These are phyloP conservation scores for Spatholobus suberectus DNA, from an alignment of 306 rosid species.

Conservation along the genomic window DNA sequence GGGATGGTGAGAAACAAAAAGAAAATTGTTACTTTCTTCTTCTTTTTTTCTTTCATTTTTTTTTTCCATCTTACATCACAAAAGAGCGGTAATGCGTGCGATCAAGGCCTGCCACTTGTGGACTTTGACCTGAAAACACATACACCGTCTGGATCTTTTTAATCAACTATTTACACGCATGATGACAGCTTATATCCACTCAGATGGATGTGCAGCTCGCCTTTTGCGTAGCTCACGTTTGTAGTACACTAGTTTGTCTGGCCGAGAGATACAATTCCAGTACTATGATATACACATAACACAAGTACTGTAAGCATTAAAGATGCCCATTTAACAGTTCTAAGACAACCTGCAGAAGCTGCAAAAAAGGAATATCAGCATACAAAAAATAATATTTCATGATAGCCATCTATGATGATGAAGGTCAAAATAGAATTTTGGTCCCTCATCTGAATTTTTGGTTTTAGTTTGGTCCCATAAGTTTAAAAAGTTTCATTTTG, in stretches of 20 bases:
- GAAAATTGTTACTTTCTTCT: slow-evolving; percentile 38
- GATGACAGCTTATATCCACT: slow-evolving; percentile 65
- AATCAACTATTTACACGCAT: slow-evolving; percentile 81
- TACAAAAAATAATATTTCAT: neutral
- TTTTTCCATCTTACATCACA: slow-evolving; percentile 61
- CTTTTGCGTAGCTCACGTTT: slow-evolving; percentile 66
- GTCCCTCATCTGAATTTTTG: too few species aligned
- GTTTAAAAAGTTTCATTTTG: too few species aligned
- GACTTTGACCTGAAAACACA: slow-evolving; percentile 89
- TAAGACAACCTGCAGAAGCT: slow-evolving; percentile 65
- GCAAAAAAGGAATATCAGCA: slow-evolving; percentile 43
- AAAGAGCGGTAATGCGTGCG: slow-evolving; percentile 71
- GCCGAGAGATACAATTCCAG: slow-evolving; percentile 46
- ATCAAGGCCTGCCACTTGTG: slow-evolving; percentile 83
- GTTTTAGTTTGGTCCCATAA: too few species aligned
- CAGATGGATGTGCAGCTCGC: slow-evolving; percentile 59
- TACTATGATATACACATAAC: slow-evolving; percentile 53
- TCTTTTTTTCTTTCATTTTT: slow-evolving; percentile 17
- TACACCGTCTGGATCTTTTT: slow-evolving; percentile 58
- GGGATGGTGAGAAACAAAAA: slow-evolving; percentile 41
- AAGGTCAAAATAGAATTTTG: too few species aligned
- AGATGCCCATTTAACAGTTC: slow-evolving; percentile 47
- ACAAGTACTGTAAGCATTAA: slow-evolving; percentile 55
- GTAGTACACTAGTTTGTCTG: slow-evolving; percentile 50
- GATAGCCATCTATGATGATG: too few species aligned